These are phyloP conservation scores for Silene vulgaris DNA, from an alignment of 179 eudicot species.

Conservation along the genomic window DNA sequence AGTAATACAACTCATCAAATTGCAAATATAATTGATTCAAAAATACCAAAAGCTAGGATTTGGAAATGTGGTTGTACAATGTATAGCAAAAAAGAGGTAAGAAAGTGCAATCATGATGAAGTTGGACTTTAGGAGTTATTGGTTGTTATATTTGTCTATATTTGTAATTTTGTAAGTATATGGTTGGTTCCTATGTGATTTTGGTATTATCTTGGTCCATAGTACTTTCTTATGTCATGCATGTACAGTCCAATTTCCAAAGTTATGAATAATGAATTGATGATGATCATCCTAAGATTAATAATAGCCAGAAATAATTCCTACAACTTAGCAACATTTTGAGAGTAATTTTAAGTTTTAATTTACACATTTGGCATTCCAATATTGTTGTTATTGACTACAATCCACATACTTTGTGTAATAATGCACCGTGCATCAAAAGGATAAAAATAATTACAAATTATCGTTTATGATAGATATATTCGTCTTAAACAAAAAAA, in stretches of 20 bases:
- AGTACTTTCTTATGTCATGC: background rate
- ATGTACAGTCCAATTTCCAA: background rate
- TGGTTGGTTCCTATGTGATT: background rate
- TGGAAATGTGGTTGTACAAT: constrained; percentile 11
- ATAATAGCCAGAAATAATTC: too few species aligned
- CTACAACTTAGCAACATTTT: too few species aligned
- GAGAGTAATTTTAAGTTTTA: too few species aligned
- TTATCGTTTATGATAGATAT: too few species aligned
- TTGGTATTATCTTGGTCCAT: background rate
- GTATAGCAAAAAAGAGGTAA: constrained; percentile 6
- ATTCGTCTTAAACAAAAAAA: too few species aligned
- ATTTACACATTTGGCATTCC: too few species aligned
- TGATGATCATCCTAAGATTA: background rate
- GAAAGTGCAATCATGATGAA: constrained; percentile 15
- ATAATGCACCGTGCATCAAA: too few species aligned
- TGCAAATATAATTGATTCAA: background rate
- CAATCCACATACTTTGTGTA: too few species aligned
- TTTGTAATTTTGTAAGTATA: constrained; percentile 4
- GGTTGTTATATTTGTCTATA: constrained; percentile 18
- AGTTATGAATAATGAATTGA: background rate
- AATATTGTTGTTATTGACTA: too few species aligned
- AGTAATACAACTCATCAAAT: too few species aligned
- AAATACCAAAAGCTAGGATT: constrained; percentile 23
- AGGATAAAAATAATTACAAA: too few species aligned
- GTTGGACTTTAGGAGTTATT: constrained; percentile 7